Base-by-base conservation (phyloP, 345 rosid species). In the Brassica cretica region DNA sequence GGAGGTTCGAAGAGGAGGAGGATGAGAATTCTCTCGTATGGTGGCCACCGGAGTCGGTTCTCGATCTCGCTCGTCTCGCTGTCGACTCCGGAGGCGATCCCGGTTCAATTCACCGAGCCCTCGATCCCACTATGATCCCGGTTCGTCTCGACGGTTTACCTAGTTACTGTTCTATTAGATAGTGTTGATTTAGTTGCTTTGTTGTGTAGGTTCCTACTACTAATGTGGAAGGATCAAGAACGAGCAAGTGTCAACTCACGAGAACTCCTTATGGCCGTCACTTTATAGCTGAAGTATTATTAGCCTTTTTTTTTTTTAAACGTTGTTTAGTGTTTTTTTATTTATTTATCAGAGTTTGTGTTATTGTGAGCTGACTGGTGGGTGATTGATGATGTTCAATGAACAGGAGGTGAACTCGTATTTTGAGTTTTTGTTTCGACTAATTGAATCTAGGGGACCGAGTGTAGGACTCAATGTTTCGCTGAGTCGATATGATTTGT, bases 21-120 rank as follows among this genome's bases (percentile, higher is more conserved):
- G 21, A 16, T 56, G 11, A 18, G 75, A 84, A 92, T 68, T 82
- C 84, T 75, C 89, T 94, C 60, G 71, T 94, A 11, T 94, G 98
- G 98, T 86, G 94, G 93, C 98, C 98, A 18, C 97, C 98, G 14
- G 85, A 86, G 78, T 81, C 96, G 53, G 84, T 94, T 61, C 90
- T 91, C 2, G 96, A 94, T 55, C 84, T 92, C 51, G 98, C 97
- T 78, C 92, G 97, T 39, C 93, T 94, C 16, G 91, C 96, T 58
- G 73, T 92, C n/a, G 97, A 92, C 72, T 90, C 97, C 49, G 92
- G 93, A 1, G 97, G 98, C 0, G 94, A 92, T 67, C 93, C 91
- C 1, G 90, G 73, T 67, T 85, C 88, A 10, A 84, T 94, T 67
- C 82, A 92, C 64, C 84, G 88, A 27, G 73, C 91, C 25, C 86